Conservation (phyloP, 192 early-diverging fungal genomes). For the Fimicolochytrium jonesii region DNA sequence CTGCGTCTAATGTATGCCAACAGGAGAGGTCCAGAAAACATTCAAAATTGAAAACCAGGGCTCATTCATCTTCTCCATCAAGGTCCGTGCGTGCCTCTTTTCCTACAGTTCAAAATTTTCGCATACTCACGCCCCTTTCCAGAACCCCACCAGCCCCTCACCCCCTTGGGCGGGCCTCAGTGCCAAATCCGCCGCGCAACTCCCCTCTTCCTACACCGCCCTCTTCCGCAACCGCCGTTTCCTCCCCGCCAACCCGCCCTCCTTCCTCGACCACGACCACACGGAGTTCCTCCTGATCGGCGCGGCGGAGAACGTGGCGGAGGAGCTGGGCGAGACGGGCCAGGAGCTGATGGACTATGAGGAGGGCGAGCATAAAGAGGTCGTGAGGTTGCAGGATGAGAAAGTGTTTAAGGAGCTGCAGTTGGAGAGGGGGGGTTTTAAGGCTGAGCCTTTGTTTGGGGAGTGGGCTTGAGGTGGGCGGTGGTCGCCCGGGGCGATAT, state of each 20-base stretch:
- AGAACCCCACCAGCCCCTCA: no score
- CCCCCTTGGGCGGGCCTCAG: constrained; percentile 11
- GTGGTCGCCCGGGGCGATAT: no score
- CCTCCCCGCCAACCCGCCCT: constrained; percentile 22
- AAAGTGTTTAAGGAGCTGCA: constrained; percentile 31
- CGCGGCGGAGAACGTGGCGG: constrained; percentile 28
- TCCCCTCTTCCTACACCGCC: constrained; percentile 15
- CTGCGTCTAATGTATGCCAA: no score
- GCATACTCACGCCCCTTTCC: no score
- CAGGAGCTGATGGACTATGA: constrained; percentile 28
- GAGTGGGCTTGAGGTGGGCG: constrained; percentile 16
- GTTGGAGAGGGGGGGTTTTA: constrained; percentile 15
- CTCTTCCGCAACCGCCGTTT: constrained; percentile 30
- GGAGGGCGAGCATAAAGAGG: constrained; percentile 28
- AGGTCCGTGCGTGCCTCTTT: no score
- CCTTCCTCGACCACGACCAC: constrained; percentile 30
- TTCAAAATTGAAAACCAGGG: constrained; percentile 41
- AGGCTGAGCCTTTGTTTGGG: constrained; percentile 17
- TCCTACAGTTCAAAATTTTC: no score
- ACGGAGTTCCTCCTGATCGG: constrained; percentile 40
- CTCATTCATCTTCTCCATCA: constrained; percentile 38
- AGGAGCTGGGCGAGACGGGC: constrained; percentile 32
- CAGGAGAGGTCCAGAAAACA: constrained; percentile 32
- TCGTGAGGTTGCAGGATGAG: constrained; percentile 22
- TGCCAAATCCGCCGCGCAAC: neutral